A percentile compares a stretch with the other conserved stretches of the same genome.
Conservation (phyloP, 371 early-diverging fungal genomes). For the Dinochytrium kinnereticum region DNA sequence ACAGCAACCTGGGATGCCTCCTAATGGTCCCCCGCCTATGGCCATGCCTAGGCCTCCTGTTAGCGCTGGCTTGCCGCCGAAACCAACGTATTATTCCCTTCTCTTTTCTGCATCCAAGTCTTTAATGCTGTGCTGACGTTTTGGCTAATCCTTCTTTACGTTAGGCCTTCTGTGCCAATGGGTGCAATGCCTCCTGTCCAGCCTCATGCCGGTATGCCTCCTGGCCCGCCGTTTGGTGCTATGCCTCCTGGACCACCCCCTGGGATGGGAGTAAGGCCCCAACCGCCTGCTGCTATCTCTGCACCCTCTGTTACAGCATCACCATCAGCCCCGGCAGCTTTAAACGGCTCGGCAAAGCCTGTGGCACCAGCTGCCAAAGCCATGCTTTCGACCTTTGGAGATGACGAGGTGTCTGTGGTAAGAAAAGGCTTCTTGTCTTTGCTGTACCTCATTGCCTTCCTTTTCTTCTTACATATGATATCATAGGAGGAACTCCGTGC, state of each 20-base stretch:
- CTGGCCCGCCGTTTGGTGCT: not conserved
- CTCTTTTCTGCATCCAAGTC: not conserved
- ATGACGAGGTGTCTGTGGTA: not conserved
- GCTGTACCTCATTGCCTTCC: not conserved
- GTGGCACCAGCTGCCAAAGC: not conserved
- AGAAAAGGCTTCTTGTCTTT: not conserved
- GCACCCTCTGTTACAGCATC: not conserved
- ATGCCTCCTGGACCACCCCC: not conserved
- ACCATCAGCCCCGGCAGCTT: not conserved
- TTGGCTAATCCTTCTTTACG: not conserved
- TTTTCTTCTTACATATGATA: not conserved
- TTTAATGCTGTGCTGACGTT: not conserved
- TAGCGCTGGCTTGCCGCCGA: not conserved
- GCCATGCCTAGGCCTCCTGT: slow-evolving; percentile 13
- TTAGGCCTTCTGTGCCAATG: not conserved
- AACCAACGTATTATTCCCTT: not conserved
- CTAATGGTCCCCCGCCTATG: slow-evolving; percentile 6
- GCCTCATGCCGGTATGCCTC: not conserved
- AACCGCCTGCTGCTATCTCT: not conserved
- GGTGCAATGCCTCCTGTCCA: not conserved
- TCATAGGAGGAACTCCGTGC: slow-evolving; percentile 2
- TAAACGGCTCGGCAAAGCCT: not conserved
- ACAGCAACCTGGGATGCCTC: slow-evolving; percentile 8
- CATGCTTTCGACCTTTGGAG: not conserved
- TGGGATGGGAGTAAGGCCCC: not conserved